Percentiles rank a stretch among this genome's conserved stretches.
phyloP scores from a whole-genome alignment of 805 yeast genomes.

The Sugiyamaella marilandica region DNA sequence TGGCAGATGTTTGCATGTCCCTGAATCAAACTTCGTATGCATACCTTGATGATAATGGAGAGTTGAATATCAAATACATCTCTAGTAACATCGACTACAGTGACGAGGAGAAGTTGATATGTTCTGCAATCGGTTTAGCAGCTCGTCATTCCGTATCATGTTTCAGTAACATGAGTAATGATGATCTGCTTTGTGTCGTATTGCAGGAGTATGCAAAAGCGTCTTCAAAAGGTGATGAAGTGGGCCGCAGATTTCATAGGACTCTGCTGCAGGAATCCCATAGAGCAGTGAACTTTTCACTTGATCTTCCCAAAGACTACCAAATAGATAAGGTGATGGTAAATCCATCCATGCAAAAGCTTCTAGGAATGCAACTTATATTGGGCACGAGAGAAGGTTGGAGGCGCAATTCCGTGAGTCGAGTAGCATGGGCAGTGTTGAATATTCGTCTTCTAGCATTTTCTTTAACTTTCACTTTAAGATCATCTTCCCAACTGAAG shows the following conservation, averaged over 20 bases:
- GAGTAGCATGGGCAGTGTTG: constrained; percentile 57
- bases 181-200: constrained; percentile 60
- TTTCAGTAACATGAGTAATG: constrained; percentile 59
- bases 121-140: constrained; percentile 54
- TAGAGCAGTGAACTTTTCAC: constrained; percentile 64
- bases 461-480: constrained; percentile 61
- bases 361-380: constrained; percentile 63
- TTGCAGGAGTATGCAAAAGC: constrained; percentile 26
- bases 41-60: constrained; percentile 15
- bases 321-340: constrained; percentile 70
- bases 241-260: constrained; percentile 33
- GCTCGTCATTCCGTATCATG: constrained; percentile 65
- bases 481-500: constrained; percentile 44
- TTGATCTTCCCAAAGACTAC: constrained; percentile 61
- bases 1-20: constrained; percentile 28
- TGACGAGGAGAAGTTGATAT: constrained; percentile 9
- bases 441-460: constrained; percentile 69
- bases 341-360: constrained; percentile 71
- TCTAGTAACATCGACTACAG: constrained; percentile 4
- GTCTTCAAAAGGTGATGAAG: constrained; percentile 28
- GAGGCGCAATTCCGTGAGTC: constrained; percentile 40
- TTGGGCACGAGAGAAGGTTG: constrained; percentile 52
- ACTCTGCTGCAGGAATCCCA: constrained; percentile 62
- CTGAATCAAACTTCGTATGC: constrained; percentile 32
- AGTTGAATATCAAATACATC: constrained; percentile 20